These are phyloP conservation scores for Starmerella floricola DNA, from an alignment of 805 yeast genomes.

Conservation along the genomic window DNA sequence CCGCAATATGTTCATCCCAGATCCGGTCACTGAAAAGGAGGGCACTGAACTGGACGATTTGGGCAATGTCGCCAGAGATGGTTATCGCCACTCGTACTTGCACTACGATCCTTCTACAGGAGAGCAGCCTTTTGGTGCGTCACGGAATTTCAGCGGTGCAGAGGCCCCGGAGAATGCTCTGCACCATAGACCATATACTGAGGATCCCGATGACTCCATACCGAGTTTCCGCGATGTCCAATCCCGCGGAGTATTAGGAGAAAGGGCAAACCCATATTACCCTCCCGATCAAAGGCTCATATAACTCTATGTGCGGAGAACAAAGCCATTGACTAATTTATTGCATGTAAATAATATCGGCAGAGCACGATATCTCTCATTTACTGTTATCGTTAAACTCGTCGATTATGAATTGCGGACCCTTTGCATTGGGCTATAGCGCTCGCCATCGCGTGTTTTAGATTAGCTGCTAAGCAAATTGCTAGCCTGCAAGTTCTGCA, in stretches of 20 bases:
- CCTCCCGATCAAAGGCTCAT: slow-evolving; percentile 4
- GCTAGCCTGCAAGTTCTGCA: too few species aligned
- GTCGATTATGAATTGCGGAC: too few species aligned
- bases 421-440: too few species aligned
- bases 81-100: slow-evolving; percentile 23
- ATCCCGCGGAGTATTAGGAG: slow-evolving; percentile 12
- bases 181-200: not conserved
- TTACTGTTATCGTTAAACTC: too few species aligned
- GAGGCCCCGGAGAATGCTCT: slow-evolving; percentile 3
- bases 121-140: not conserved
- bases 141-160: not conserved
- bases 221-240: slow-evolving; percentile 15
- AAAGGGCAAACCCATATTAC: not conserved
- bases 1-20: slow-evolving; percentile 74
- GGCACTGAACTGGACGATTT: slow-evolving; percentile 60
- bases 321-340: too few species aligned
- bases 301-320: not conserved
- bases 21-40: slow-evolving; percentile 21
- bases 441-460: too few species aligned
- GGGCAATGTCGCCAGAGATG: slow-evolving; percentile 41
- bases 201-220: slow-evolving; percentile 4
- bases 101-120: slow-evolving; percentile 11
- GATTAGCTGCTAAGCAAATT: too few species aligned
- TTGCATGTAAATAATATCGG: too few species aligned
- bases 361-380: too few species aligned